A percentile compares a stretch with the other conserved stretches of the same genome.
Conservation (phyloP, 805 yeast genomes). For the Kodamaea neixiangensis region DNA sequence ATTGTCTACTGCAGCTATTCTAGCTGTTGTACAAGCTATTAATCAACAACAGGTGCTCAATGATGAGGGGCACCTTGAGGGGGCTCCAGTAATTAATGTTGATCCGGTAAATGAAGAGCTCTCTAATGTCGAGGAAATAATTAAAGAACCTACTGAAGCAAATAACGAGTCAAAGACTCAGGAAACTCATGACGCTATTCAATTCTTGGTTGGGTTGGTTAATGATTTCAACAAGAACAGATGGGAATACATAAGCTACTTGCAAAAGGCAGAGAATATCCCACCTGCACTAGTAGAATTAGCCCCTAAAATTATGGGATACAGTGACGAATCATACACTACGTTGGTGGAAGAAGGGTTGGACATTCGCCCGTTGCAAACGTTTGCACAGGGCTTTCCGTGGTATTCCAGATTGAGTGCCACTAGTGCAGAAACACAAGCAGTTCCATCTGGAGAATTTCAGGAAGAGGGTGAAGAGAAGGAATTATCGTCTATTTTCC, state of each 20-base stretch:
- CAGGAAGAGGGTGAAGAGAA: not conserved
- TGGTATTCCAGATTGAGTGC: not conserved
- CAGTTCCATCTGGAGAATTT: not conserved
- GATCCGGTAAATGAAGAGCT: no score
- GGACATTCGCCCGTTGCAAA: not conserved
- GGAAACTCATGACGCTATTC: no score
- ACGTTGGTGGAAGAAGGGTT: not conserved
- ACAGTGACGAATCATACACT: not conserved
- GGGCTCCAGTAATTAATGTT: not conserved
- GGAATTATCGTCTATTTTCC: not conserved
- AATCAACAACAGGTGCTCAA: not conserved
- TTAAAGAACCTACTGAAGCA: not conserved
- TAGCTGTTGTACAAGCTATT: not conserved
- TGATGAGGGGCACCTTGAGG: not conserved
- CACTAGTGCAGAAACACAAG: not conserved
- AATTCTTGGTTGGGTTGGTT: not conserved
- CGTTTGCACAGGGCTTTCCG: not conserved
- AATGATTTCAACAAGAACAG: not conserved
- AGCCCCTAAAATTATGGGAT: not conserved
- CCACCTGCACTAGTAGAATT: not conserved
- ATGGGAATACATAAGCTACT: not conserved
- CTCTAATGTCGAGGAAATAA: no score
- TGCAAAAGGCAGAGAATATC: not conserved
- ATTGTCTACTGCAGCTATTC: not conserved
- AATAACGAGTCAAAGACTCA: no score